phyloP scores from a whole-genome alignment of 352 stramenopile species.

The Phytophthora kernoviae region DNA sequence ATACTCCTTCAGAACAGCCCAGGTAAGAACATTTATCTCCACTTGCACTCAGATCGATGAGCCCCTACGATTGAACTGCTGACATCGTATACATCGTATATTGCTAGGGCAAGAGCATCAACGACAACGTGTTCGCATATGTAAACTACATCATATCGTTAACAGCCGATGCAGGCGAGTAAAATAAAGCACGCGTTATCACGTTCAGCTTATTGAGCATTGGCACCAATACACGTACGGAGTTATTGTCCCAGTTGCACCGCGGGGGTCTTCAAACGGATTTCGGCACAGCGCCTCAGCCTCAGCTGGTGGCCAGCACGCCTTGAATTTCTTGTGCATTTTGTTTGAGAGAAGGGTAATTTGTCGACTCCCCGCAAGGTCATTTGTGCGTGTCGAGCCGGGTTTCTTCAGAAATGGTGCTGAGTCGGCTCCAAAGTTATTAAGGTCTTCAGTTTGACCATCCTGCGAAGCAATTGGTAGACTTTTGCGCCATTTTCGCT shows the following conservation, averaged over 20 bases:
- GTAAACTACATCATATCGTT: constrained; percentile 55
- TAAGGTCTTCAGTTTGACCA: constrained; percentile 5
- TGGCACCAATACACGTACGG: constrained; percentile 68
- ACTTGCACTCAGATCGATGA: not conserved
- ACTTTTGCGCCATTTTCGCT: constrained; percentile 1
- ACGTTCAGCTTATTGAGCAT: constrained; percentile 52
- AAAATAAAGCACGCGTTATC: not conserved
- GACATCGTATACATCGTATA: too few relatives aligned
- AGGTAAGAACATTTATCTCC: constrained; percentile 26
- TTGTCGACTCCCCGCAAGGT: constrained; percentile 7
- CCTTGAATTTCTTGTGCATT: constrained; percentile 57
- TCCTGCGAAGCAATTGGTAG: not conserved
- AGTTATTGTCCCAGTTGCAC: not conserved
- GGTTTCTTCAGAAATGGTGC: constrained; percentile 33
- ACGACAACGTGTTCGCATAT: constrained; percentile 58
- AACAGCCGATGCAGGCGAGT: constrained; percentile 16
- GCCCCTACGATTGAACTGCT: too few relatives aligned
- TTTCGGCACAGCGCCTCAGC: constrained; percentile 33
- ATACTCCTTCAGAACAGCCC: constrained; percentile 55
- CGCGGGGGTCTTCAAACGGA: constrained; percentile 39
- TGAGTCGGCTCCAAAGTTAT: constrained; percentile 21
- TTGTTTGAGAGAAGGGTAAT: constrained; percentile 54
- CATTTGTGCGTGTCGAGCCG: not conserved
- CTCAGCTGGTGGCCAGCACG: constrained; percentile 33
- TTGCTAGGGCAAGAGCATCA: constrained; percentile 55